phyloP scores from a whole-genome alignment of 1,284 basidiomycete genomes.

The Polyporus tsugae region DNA sequence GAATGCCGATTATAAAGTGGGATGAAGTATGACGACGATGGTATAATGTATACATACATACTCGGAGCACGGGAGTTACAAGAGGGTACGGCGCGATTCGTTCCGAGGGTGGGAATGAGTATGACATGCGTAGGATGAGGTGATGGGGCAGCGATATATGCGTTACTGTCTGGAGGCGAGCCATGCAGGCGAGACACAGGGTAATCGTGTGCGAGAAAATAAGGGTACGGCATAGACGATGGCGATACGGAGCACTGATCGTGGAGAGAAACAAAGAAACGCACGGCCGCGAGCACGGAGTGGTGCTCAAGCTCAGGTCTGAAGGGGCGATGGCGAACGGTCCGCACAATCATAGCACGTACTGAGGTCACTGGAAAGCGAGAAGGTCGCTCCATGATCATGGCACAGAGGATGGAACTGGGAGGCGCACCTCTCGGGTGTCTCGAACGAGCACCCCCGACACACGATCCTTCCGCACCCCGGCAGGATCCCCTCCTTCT shows the following conservation, averaged over 20 bases:
- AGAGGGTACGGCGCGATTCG: neutral
- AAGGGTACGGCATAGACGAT: neutral
- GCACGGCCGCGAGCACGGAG: neutral
- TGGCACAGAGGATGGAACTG: neutral
- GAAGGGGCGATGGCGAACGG: neutral
- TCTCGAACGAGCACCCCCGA: slow-evolving; percentile 43
- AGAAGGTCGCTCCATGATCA: neutral
- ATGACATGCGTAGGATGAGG: neutral
- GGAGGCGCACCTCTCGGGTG: slow-evolving; percentile 39
- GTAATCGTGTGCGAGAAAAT: neutral
- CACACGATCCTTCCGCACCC: slow-evolving; percentile 46
- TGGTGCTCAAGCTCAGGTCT: neutral
- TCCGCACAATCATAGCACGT: slow-evolving; percentile 37
- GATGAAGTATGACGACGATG: neutral
- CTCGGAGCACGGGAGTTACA: neutral
- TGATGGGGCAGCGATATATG: neutral
- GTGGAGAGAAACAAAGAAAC: neutral
- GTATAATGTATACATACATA: neutral
- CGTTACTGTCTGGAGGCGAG: neutral
- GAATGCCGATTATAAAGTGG: slow-evolving; percentile 2
- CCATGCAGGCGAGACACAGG: neutral
- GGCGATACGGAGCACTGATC: neutral
- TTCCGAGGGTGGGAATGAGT: slow-evolving; percentile 3
- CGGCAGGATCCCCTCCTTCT: slow-evolving; percentile 23
- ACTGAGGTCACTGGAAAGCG: slow-evolving; percentile 30